Percentiles rank a stretch among this genome's conserved stretches.
Conservation (phyloP, 257 asterid genomes). For the Nicotiana attenuata region DNA sequence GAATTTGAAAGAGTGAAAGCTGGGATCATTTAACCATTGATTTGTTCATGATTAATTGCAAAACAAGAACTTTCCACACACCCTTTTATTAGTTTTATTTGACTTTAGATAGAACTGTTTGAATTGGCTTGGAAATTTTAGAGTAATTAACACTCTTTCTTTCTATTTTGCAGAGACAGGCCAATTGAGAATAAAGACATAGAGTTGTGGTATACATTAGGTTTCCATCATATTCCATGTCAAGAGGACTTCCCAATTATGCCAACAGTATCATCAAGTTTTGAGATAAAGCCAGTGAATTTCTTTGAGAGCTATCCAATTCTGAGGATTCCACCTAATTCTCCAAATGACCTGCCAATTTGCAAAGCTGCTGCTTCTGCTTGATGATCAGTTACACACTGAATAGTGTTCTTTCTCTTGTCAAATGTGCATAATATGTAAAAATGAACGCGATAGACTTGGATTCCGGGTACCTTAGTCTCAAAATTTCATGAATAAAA, state of each 20-base stretch:
- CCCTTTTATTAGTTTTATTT: too few species aligned
- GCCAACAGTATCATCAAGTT: constrained; percentile 90
- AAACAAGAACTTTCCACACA: too few species aligned
- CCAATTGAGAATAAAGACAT: constrained; percentile 80
- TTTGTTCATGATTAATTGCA: too few species aligned
- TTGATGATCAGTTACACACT: constrained; percentile 20
- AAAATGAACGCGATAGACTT: not conserved
- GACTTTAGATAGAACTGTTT: too few species aligned
- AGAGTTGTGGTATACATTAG: constrained; percentile 89
- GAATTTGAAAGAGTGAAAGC: too few species aligned
- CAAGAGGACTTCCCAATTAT: constrained; percentile 93
- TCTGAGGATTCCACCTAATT: constrained; percentile 57
- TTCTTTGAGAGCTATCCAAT: constrained; percentile 90
- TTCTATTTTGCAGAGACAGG: constrained; percentile 50
- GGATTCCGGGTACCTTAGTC: not conserved
- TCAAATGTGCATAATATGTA: not conserved
- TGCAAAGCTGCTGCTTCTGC: constrained; percentile 76
- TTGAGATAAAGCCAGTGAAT: constrained; percentile 90
- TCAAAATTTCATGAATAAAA: not conserved
- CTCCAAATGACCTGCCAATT: constrained; percentile 62
- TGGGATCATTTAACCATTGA: too few species aligned
- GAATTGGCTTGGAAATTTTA: too few species aligned
- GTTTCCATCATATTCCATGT: constrained; percentile 98
- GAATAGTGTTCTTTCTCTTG: not conserved
- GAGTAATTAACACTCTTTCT: not conserved